A percentile compares a stretch with the other conserved stretches of the same genome.
These are phyloP conservation scores for Irpex sp. DNA, from an alignment of 1,284 basidiomycete genomes.

Conservation along the genomic window DNA sequence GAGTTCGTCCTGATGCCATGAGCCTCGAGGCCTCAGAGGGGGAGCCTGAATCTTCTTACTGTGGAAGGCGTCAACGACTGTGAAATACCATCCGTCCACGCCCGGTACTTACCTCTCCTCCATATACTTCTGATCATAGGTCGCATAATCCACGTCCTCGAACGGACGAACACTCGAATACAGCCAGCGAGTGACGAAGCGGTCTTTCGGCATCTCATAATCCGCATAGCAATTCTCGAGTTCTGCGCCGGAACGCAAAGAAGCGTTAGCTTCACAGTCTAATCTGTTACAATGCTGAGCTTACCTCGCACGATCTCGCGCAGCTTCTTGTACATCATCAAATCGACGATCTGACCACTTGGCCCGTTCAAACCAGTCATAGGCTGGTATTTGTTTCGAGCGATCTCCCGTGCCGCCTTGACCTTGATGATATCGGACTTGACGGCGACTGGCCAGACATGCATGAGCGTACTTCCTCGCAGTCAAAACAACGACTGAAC, in stretches of 20 bases:
- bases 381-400: background rate
- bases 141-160: background rate
- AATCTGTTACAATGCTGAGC: background rate
- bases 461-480: background rate
- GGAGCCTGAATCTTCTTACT: background rate
- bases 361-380: background rate
- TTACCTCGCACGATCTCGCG: slow-evolving; percentile 9
- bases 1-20: background rate
- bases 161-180: background rate
- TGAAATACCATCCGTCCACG: background rate
- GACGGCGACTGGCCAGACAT: background rate
- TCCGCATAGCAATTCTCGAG: slow-evolving; percentile 3
- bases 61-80: background rate
- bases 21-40: background rate
- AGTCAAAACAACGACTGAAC: background rate
- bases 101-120: background rate
- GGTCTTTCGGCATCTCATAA: background rate
- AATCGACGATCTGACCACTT: background rate
- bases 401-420: background rate
- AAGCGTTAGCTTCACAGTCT: too few species aligned
- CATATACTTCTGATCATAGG: background rate
- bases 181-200: background rate
- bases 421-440: slow-evolving; percentile 1
- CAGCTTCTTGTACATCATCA: slow-evolving; percentile 2
- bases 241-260: background rate